Conservation (phyloP, 352 stramenopile genomes). For the Pythium guiyangense region DNA sequence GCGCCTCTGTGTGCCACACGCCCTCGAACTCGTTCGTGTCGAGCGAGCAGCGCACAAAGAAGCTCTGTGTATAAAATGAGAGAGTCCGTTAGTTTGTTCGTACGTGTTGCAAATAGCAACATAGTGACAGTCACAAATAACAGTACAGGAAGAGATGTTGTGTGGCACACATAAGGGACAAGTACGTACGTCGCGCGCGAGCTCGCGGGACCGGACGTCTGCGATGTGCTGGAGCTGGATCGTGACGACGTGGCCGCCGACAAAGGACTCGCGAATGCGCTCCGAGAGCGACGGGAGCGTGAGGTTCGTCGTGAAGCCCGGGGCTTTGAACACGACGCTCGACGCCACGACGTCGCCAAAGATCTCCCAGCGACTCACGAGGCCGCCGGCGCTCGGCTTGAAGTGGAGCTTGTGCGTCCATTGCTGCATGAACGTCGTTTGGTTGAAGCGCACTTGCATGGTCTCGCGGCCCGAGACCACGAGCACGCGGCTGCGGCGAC, state of each 20-base stretch:
- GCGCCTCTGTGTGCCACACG: constrained; percentile 80
- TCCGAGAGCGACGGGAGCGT: constrained; percentile 75
- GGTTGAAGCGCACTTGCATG: constrained; percentile 80
- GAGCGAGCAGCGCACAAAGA: constrained; percentile 81
- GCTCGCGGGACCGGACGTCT: constrained; percentile 53
- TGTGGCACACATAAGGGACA: neutral
- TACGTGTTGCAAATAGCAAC: neutral
- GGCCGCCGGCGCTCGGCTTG: constrained; percentile 39
- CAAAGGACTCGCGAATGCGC: constrained; percentile 79
- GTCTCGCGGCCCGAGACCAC: constrained; percentile 73
- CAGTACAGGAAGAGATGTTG: neutral
- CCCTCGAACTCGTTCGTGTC: constrained; percentile 83
- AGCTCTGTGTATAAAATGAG: constrained; percentile 25
- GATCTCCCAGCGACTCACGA: constrained; percentile 78
- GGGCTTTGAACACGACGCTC: constrained; percentile 79
- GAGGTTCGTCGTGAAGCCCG: constrained; percentile 74
- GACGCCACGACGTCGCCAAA: constrained; percentile 85
- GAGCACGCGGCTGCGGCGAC: constrained; percentile 38
- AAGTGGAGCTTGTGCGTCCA: constrained; percentile 86
- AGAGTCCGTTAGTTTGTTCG: neutral
- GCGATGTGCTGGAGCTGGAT: constrained; percentile 64
- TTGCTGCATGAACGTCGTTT: constrained; percentile 85
- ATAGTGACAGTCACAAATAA: neutral
- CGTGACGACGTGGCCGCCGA: constrained; percentile 74
- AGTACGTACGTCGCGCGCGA: constrained; percentile 43